These are phyloP conservation scores for Vigna radiata DNA, from an alignment of 306 rosid species.

Conservation along the genomic window DNA sequence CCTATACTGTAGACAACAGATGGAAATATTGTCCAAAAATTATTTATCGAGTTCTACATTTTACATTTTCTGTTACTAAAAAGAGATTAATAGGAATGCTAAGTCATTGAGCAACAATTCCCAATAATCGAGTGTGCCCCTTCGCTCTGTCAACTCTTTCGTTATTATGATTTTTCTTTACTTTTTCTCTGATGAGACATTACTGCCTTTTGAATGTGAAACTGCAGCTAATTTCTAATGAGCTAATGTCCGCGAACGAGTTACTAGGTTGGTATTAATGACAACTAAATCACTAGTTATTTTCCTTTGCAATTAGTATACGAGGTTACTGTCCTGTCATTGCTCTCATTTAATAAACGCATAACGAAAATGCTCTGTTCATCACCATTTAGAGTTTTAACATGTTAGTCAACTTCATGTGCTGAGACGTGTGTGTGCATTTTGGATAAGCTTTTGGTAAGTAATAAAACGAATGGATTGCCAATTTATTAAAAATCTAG, in stretches of 20 bases:
- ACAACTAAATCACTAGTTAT: neutral
- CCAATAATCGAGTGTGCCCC: neutral
- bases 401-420: neutral
- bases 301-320: too few relatives aligned
- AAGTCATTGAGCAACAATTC: neutral
- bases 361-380: neutral
- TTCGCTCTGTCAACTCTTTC: neutral
- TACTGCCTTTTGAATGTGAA: neutral
- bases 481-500: neutral
- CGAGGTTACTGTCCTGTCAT: neutral
- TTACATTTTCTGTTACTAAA: neutral
- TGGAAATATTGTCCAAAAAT: neutral
- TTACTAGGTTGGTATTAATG: neutral
- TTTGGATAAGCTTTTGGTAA: neutral
- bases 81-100: neutral
- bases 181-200: neutral
- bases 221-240: neutral
- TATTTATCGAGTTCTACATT: neutral
- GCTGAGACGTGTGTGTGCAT: neutral
- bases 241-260: neutral
- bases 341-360: neutral
- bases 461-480: neutral
- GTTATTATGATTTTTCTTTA: neutral
- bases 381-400: neutral
- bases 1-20: neutral